phyloP scores from a whole-genome alignment of 2,329 filamentous ascomycete species.

The Ramichloridium luteum region DNA sequence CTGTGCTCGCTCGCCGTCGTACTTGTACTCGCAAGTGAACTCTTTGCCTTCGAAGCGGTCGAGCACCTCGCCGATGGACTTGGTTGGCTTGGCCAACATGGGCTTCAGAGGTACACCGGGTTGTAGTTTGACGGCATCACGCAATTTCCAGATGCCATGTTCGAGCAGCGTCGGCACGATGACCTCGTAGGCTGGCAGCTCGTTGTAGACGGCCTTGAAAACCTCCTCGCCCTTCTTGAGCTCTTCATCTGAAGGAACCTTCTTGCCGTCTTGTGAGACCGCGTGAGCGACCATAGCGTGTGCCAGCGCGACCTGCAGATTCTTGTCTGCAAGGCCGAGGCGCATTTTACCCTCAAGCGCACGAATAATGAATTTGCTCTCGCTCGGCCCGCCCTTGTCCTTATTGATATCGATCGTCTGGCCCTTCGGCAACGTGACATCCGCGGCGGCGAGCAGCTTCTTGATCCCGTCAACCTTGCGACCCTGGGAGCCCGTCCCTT shows the following conservation, averaged over 20 bases:
- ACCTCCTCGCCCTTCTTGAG: conserved; percentile 72
- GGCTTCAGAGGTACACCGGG: conserved; percentile 92
- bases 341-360: conserved; percentile 91
- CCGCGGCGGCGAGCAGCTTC: conserved; percentile 84
- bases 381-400: conserved; percentile 85
- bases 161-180: conserved; percentile 84
- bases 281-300: conserved; percentile 84
- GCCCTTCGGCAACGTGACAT: conserved; percentile 58
- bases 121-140: conserved; percentile 77
- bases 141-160: conserved; percentile 71
- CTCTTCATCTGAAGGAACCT: conserved; percentile 59
- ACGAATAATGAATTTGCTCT: conserved; percentile 85
- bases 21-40: conserved; percentile 98
- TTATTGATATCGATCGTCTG: conserved; percentile 67
- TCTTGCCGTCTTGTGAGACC: conserved; percentile 52
- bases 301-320: conserved; percentile 76
- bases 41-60: conserved; percentile 91
- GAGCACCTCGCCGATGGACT: conserved; percentile 92
- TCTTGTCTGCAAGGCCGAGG: conserved; percentile 82
- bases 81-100: conserved; percentile 97
- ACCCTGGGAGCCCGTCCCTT: conserved; percentile 77
- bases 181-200: conserved; percentile 87
- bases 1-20: conserved; percentile 94
- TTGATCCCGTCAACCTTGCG: conserved; percentile 92
- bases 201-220: conserved; percentile 76